Evolutionary conservation across 179 eudicot species (phyloP).

Genomic region (Gypsophila paniculata): DNA sequence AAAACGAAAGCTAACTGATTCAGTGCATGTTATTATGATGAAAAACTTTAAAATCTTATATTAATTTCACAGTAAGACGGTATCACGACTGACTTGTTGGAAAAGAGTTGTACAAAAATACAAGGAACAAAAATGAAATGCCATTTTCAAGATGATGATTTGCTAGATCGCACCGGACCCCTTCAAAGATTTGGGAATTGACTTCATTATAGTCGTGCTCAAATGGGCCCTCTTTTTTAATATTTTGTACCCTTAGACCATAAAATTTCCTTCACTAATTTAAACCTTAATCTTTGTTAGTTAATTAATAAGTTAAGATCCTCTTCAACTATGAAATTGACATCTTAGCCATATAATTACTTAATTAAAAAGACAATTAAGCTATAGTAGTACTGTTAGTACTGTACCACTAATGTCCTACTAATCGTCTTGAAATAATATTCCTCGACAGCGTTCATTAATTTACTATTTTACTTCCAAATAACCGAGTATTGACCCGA

Average conservation of each 20-base stretch:
- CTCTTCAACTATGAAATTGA: constrained; percentile 5
- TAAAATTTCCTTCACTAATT: background rate
- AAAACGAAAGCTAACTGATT: too few relatives aligned
- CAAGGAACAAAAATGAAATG: constrained; percentile 1
- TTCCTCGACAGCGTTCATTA: too few relatives aligned
- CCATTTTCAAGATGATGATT: constrained; percentile 32
- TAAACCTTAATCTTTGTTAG: constrained; percentile 7
- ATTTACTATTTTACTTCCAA: too few relatives aligned
- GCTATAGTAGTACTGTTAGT: background rate
- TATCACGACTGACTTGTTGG: too few relatives aligned
- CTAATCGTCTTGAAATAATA: background rate
- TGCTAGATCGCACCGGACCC: constrained; percentile 34
- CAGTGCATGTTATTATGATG: too few relatives aligned
- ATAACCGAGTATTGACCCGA: too few relatives aligned
- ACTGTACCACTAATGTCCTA: background rate
- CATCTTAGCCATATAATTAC: constrained; percentile 1
- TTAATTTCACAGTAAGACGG: too few relatives aligned
- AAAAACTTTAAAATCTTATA: too few relatives aligned
- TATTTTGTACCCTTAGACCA: constrained; percentile 14
- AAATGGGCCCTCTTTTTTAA: constrained; percentile 8
- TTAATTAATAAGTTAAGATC: constrained; percentile 5
- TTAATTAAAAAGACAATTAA: background rate
- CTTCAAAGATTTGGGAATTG: constrained; percentile 33
- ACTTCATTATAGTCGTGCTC: constrained; percentile 23
- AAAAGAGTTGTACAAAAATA: background rate